Evolutionary conservation across 2,329 filamentous ascomycete genomes (phyloP).

Genomic region (Colletotrichum graminicola): DNA sequence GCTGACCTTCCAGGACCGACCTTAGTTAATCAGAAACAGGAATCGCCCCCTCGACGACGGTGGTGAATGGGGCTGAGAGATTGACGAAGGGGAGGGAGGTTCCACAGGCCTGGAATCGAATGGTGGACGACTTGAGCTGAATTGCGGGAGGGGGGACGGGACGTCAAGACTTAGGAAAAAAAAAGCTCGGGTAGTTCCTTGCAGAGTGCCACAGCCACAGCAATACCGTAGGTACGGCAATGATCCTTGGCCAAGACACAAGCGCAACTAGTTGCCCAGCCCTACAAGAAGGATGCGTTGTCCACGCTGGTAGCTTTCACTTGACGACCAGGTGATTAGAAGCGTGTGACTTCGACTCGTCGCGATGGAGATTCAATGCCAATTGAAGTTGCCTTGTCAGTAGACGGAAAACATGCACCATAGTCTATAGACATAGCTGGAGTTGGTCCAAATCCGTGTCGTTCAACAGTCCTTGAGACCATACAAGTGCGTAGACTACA

Average conservation of each 20-base stretch:
- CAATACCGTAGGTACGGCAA: background rate
- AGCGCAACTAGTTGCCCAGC: background rate
- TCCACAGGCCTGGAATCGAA: slow-evolving; percentile 33
- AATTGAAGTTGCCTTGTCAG: background rate
- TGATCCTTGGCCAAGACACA: slow-evolving; percentile 31
- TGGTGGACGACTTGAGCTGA: slow-evolving; percentile 19
- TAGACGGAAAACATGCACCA: background rate
- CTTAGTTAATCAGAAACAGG: slow-evolving; percentile 29
- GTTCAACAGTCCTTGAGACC: background rate
- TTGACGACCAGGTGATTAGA: too few relatives aligned
- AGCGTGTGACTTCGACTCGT: background rate
- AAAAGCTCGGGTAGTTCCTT: slow-evolving; percentile 27
- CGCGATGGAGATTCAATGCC: background rate
- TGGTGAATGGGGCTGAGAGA: slow-evolving; percentile 33
- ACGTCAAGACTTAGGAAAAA: slow-evolving; percentile 8
- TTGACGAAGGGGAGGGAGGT: slow-evolving; percentile 30
- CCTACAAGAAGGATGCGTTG: background rate
- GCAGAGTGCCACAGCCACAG: slow-evolving; percentile 38
- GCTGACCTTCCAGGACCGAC: slow-evolving; percentile 13
- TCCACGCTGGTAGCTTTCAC: background rate
- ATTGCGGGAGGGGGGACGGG: slow-evolving; percentile 2
- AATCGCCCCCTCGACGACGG: slow-evolving; percentile 34
- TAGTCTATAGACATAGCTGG: background rate
- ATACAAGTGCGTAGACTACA: background rate
- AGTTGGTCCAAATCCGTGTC: background rate